Base-by-base conservation (phyloP, 306 rosid species). In the Rosa persica region DNA sequence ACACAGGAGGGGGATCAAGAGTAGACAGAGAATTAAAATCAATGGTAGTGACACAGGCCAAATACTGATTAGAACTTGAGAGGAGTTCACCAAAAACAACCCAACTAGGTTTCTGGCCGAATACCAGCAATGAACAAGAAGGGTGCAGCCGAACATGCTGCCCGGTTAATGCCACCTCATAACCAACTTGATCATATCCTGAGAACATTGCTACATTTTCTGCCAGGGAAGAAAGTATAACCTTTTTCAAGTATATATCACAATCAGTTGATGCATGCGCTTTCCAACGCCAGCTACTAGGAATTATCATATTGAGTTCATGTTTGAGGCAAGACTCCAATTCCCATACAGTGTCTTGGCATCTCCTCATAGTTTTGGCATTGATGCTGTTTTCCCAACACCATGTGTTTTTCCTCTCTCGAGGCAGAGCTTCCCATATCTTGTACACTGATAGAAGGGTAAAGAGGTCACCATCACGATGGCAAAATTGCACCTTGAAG, bases 381-480 rank as follows among this genome's bases (percentile, higher is more conserved):
- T 96, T 96, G 77, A 96, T 90, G 81, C 98, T 96, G 85, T 96
- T 96, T 80, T 90, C 94, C 91, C 91, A 93, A 79, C 99, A 96
- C 99, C 99, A 93, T 51, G 61, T 76, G 81, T 81, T 89, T 85
- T 36, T 91, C 86, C 74, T 79, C 6, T 89, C 91, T 70, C 5
- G 73, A 67, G 93, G 83, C 84, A 85, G 67, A 55, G 76, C 83
- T 60, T 96, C 97, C 95, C 97, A 96, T 76, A 87, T 88, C 86
- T 86, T 89, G 88, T 91, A 96, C 67, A 96, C 99, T 66, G 96
- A 85, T 38, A 96, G 94, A 71, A 96, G 93, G 49, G 99, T 91
- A 70, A 96, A 96, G 76, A 96, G 98, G 85, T 96, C 98, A 38
- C 99, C 99, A 78, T 89, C 78, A 12, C 83, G 78, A 83, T 96